A percentile compares a stretch with the other conserved stretches of the same genome.
These are phyloP conservation scores for Marasmius tenuissimus DNA, from an alignment of 1,284 basidiomycete genomes.

Conservation along the genomic window DNA sequence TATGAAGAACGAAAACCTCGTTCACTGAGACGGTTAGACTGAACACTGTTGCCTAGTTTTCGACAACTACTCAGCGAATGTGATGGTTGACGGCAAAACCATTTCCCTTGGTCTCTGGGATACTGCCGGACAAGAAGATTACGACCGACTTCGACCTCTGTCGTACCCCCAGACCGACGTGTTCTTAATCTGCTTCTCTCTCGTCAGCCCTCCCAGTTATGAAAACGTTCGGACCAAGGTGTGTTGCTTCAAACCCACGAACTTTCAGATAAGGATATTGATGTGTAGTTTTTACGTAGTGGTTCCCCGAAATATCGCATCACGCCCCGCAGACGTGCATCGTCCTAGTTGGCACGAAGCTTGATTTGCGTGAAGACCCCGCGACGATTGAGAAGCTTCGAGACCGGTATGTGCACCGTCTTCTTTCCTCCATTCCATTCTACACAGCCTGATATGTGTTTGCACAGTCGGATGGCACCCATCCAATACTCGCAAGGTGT, in stretches of 20 bases:
- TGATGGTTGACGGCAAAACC: slow-evolving; percentile 99
- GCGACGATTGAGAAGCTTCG: slow-evolving; percentile 89
- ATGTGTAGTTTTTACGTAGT: slow-evolving; percentile 47
- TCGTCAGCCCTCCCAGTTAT: slow-evolving; percentile 95
- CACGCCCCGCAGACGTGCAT: slow-evolving; percentile 95
- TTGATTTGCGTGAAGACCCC: slow-evolving; percentile 95
- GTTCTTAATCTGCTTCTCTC: slow-evolving; percentile 98
- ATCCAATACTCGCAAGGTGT: slow-evolving; percentile 92
- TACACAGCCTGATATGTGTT: background rate
- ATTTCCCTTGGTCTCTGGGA: slow-evolving; percentile 98
- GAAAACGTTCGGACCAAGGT: slow-evolving; percentile 99
- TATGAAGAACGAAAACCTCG: slow-evolving; percentile 29
- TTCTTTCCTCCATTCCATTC: background rate
- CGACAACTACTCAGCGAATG: slow-evolving; percentile 94
- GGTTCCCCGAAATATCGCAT: slow-evolving; percentile 96
- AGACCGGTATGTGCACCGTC: slow-evolving; percentile 67
- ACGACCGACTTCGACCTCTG: slow-evolving; percentile 95
- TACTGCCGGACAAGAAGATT: slow-evolving; percentile 99
- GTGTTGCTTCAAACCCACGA: slow-evolving; percentile 10
- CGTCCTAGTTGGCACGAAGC: slow-evolving; percentile 96
- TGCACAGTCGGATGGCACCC: slow-evolving; percentile 83
- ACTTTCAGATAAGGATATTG: slow-evolving; percentile 3
- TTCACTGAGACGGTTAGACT: background rate
- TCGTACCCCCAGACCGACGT: slow-evolving; percentile 99
- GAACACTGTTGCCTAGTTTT: slow-evolving; percentile 56